A percentile compares a stretch with the other conserved stretches of the same genome.
These are phyloP conservation scores for Pelomyxa schiedti DNA, from an alignment of 78 protist genomes.

Conservation along the genomic window DNA sequence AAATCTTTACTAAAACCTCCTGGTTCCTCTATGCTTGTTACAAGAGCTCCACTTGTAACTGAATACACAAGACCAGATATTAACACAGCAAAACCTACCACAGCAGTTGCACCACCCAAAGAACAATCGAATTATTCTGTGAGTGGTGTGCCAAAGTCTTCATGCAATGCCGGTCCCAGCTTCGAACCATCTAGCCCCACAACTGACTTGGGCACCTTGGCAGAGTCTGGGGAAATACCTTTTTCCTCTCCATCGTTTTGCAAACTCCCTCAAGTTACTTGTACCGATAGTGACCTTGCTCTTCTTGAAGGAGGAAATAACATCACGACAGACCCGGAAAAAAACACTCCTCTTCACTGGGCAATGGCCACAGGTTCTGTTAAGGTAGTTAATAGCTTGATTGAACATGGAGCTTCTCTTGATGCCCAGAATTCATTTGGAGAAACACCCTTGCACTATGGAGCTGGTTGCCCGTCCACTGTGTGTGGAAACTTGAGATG, in stretches of 20 bases:
- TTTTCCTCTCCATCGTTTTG: too few species aligned
- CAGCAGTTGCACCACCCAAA: slow-evolving; percentile 4
- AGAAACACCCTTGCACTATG: slow-evolving; percentile 28
- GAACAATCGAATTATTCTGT: slow-evolving; percentile 8
- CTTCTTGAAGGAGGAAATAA: neutral
- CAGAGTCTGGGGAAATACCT: too few species aligned
- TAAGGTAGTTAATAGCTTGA: slow-evolving; percentile 2
- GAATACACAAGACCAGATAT: neutral
- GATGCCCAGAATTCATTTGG: slow-evolving; percentile 22
- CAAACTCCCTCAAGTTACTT: too few species aligned
- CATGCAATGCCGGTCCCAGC: too few species aligned
- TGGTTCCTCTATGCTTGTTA: neutral
- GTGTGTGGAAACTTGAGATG: neutral
- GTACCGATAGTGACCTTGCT: too few species aligned
- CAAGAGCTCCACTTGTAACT: neutral
- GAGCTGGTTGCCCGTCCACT: slow-evolving; percentile 13
- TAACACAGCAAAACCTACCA: slow-evolving; percentile 15
- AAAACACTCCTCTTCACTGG: slow-evolving; percentile 32
- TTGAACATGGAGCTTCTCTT: slow-evolving; percentile 8
- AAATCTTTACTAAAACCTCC: too few species aligned
- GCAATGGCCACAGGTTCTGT: slow-evolving; percentile 2
- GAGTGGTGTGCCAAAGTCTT: neutral
- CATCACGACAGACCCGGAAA: neutral
- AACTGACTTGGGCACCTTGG: too few species aligned
- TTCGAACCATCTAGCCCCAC: too few species aligned